Base-by-base conservation (phyloP, 2,329 filamentous ascomycete genomes). In the Monilinia laxa region DNA sequence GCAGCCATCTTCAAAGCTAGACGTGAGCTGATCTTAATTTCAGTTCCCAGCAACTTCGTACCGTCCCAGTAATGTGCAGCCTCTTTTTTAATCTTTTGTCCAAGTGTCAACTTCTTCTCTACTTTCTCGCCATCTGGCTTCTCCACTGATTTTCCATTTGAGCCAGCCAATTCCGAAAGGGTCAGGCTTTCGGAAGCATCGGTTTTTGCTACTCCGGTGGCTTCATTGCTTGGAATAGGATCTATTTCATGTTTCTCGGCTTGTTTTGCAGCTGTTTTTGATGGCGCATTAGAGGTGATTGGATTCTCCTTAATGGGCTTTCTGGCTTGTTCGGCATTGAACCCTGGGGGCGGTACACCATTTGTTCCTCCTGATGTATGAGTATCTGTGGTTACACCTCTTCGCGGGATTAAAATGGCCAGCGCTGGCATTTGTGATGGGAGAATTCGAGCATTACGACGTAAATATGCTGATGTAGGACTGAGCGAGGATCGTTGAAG, bases 1-100 rank as follows among this genome's bases (percentile, higher is more conserved):
- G 92, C 93, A 18, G 93, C 93, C 95, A 99, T 99, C 83, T 97
- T 98, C 78, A 97, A 79, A 7, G 93, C 95, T 71, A 99, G 81
- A 70, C 90, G 90, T 69, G 90, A 92, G 78, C 94, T 98, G 77
- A 99, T 99, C 79, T 83, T 92, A 76, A 98, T 88, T 80, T 99
- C 95, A 1, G 92, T 91, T 28, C 90, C 93, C 72, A 99, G 83
- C 75, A 99, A 83, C 80, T 99, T 99, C 38, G 93, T 98, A 68
- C 95, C 95, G 79, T 99, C 95, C 94, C 95, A 98, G 81, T 99
- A 99, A 79, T 99, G 95, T 69, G 89, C 87, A 18, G 84, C 84
- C 79, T 99, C 95, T 78, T 96, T 93, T 84, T 97, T 99, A 76
- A 99, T 88, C 81, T 93, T 96, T 78, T 98, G 91, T 79, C 87